Percentiles rank a stretch among this genome's conserved stretches.
Conservation (phyloP, 208 protist genomes). For the Acanthamoeba divionensis region DNA sequence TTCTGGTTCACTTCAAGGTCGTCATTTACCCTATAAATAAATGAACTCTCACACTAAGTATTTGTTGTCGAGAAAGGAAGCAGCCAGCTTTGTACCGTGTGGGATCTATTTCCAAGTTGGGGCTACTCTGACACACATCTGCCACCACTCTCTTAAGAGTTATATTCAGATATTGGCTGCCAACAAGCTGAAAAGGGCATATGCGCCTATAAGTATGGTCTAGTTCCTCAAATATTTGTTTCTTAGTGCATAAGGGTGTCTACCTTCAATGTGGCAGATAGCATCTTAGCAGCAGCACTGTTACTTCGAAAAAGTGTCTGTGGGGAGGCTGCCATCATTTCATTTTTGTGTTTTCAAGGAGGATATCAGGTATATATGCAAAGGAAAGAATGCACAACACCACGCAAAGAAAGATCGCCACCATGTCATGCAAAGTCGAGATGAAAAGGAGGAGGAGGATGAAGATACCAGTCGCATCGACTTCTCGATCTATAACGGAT, state of each 20-base stretch:
- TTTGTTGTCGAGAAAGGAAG: neutral
- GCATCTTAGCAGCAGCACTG: constrained; percentile 63
- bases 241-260: too few relatives aligned
- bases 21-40: neutral
- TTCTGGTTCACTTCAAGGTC: constrained; percentile 23
- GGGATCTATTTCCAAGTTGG: constrained; percentile 35
- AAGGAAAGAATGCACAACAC: neutral
- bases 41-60: neutral
- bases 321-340: neutral
- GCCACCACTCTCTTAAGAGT: neutral
- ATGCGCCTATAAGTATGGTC: too few relatives aligned
- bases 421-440: too few relatives aligned
- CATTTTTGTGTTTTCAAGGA: neutral
- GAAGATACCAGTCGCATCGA: neutral
- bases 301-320: constrained; percentile 67
- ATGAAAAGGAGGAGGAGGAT: too few relatives aligned
- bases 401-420: too few relatives aligned
- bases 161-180: constrained; percentile 36
- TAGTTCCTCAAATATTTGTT: too few relatives aligned
- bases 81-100: neutral
- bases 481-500: constrained; percentile 39
- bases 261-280: constrained; percentile 36
- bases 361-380: neutral
- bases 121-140: neutral
- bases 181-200: constrained; percentile 25